A percentile compares a stretch with the other conserved stretches of the same genome.
Evolutionary conservation across 306 rosid species (phyloP).

Genomic region (Fragaria vesca): DNA sequence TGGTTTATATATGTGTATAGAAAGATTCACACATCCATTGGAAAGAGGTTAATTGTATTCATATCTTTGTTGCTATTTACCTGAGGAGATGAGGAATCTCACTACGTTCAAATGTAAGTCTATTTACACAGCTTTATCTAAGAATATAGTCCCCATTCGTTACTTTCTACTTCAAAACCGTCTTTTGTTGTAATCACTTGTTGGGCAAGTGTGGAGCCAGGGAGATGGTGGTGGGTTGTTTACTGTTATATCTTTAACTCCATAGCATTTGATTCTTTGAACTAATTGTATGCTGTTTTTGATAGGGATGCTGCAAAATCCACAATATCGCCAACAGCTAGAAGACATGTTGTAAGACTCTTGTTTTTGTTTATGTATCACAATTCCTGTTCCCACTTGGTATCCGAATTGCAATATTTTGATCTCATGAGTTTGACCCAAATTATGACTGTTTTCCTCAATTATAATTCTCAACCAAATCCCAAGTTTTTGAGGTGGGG

Average conservation of each 20-base stretch:
- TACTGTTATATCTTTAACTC: neutral
- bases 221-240: neutral
- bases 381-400: neutral
- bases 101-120: constrained; percentile 86
- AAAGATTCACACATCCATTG: neutral
- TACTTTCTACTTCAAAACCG: neutral
- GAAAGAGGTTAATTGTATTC: constrained; percentile 14
- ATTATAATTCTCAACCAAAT: constrained; percentile 1
- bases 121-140: neutral
- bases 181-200: neutral
- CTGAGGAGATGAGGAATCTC: constrained; percentile 98
- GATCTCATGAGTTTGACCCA: neutral
- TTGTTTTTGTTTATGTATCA: neutral
- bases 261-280: constrained; percentile 2
- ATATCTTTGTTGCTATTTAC: constrained; percentile 74
- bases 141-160: neutral
- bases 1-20: neutral
- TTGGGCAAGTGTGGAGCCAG: neutral
- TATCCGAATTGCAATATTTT: neutral
- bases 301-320: constrained; percentile 96
- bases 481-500: neutral
- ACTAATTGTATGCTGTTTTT: constrained; percentile 9
- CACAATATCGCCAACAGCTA: constrained; percentile 90
- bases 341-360: constrained; percentile 89
- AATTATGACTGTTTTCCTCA: neutral